Conservation (phyloP, 176 grass and related monocot genomes). For the Oryza coarctata region DNA sequence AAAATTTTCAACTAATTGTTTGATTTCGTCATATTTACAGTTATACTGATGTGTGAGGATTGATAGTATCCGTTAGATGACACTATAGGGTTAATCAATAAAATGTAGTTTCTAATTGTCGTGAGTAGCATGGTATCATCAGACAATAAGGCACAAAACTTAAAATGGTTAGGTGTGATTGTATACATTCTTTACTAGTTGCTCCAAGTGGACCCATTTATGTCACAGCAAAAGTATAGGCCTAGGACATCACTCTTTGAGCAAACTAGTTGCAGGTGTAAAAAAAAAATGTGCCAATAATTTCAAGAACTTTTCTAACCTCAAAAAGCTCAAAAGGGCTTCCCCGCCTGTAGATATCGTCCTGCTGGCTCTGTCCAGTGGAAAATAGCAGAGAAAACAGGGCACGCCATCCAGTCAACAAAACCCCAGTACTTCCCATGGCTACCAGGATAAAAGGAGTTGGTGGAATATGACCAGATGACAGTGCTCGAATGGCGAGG, state of each 20-base stretch:
- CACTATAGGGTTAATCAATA: not conserved
- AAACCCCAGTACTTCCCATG: constrained; percentile 78
- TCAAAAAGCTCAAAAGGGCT: constrained; percentile 95
- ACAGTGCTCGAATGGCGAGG: constrained; percentile 65
- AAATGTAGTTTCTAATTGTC: not conserved
- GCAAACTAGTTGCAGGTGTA: not conserved
- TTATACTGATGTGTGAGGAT: not conserved
- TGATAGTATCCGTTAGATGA: not conserved
- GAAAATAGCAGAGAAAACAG: constrained; percentile 69
- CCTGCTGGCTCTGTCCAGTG: constrained; percentile 44
- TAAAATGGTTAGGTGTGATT: not conserved
- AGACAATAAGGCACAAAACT: not conserved
- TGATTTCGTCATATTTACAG: not conserved
- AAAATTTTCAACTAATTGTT: not conserved
- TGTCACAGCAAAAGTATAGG: not conserved
- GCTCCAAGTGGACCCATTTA: not conserved
- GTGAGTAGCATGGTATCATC: constrained; percentile 4
- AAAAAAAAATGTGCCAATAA: not conserved
- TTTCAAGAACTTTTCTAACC: constrained; percentile 36
- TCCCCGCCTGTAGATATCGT: constrained; percentile 74
- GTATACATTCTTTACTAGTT: not conserved
- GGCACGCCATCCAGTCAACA: constrained; percentile 81
- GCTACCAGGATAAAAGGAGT: constrained; percentile 76
- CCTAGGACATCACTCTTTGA: not conserved
- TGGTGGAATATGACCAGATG: constrained; percentile 69